Evolutionary conservation across 805 yeast genomes (phyloP).

Genomic region (Candida rishiriensis): DNA sequence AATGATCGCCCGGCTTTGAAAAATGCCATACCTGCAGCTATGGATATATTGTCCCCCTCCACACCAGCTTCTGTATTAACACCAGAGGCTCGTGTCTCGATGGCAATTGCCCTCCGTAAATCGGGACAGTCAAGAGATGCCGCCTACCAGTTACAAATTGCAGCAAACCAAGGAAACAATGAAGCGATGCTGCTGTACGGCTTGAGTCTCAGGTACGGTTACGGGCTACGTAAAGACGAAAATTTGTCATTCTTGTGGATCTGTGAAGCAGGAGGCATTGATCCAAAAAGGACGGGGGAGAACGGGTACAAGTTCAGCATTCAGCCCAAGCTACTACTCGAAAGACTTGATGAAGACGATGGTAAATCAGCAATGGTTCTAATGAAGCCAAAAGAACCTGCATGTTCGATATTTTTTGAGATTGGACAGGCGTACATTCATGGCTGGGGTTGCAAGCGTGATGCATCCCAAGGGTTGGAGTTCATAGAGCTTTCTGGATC

Average conservation of each 20-base stretch:
- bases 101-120: slow-evolving; percentile 48
- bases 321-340: slow-evolving; percentile 36
- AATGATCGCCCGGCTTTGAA: no score
- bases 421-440: slow-evolving; percentile 52
- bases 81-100: slow-evolving; percentile 32
- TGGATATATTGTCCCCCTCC: background rate
- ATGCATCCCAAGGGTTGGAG: slow-evolving; percentile 53
- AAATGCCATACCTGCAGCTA: no score
- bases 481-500: slow-evolving; percentile 62
- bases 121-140: slow-evolving; percentile 64
- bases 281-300: slow-evolving; percentile 10
- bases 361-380: background rate
- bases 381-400: slow-evolving; percentile 13
- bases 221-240: slow-evolving; percentile 59
- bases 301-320: slow-evolving; percentile 15
- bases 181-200: slow-evolving; percentile 72
- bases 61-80: slow-evolving; percentile 12
- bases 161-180: slow-evolving; percentile 56
- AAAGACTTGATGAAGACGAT: slow-evolving; percentile 14
- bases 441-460: slow-evolving; percentile 53
- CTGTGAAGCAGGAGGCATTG: slow-evolving; percentile 44
- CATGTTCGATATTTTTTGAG: slow-evolving; percentile 37
- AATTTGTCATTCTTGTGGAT: slow-evolving; percentile 57
- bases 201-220: slow-evolving; percentile 60
- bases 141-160: slow-evolving; percentile 59